Conservation (phyloP, 2,329 filamentous ascomycete species). For the Plenodomus biglobosus region DNA sequence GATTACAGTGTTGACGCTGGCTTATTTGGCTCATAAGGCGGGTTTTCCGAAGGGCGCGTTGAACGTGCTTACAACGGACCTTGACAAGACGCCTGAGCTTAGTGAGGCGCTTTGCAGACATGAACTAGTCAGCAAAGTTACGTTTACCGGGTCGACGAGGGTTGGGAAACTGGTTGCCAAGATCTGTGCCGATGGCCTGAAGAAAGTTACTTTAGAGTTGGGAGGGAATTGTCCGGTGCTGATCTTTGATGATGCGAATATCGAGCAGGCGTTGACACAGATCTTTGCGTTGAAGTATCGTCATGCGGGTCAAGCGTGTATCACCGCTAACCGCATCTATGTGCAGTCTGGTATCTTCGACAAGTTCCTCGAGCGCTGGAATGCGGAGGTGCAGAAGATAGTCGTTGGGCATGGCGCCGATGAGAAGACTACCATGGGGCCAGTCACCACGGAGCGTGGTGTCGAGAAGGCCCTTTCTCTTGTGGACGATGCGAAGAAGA, state of each 20-base stretch:
- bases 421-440: conserved; percentile 61
- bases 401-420: conserved; percentile 64
- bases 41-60: conserved; percentile 60
- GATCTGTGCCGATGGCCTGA: conserved; percentile 61
- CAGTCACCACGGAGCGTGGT: conserved; percentile 58
- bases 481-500: conserved; percentile 64
- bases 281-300: conserved; percentile 57
- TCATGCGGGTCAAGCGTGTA: conserved; percentile 66
- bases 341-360: conserved; percentile 65
- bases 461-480: conserved; percentile 61
- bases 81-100: conserved; percentile 57
- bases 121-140: conserved; percentile 62
- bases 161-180: conserved; percentile 64
- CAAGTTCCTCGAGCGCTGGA: conserved; percentile 56
- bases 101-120: conserved; percentile 60
- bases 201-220: conserved; percentile 66
- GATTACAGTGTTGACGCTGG: conserved; percentile 43
- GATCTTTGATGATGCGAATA: conserved; percentile 65
- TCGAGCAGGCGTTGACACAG: conserved; percentile 55
- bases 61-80: conserved; percentile 62
- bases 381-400: conserved; percentile 57
- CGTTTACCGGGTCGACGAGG: conserved; percentile 60
- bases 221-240: conserved; percentile 67
- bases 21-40: conserved; percentile 44
- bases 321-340: conserved; percentile 66